Evolutionary conservation across 805 yeast species (phyloP), one percentile per base, ranked within the genome.

Genomic region (Nakazawaea pomicola): DNA sequence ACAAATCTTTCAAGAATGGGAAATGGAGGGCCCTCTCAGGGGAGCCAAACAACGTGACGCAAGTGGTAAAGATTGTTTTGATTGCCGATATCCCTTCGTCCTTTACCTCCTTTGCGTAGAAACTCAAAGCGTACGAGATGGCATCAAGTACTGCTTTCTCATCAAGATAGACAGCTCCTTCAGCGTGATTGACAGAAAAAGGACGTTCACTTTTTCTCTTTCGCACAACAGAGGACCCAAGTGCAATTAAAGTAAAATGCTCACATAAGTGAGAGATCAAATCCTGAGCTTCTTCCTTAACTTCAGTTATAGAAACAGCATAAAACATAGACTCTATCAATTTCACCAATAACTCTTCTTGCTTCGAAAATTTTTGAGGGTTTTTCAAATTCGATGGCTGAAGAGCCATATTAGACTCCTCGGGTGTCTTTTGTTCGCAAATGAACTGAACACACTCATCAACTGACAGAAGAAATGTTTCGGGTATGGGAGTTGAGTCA

Each of bases 241-340:
- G 71, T 48, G 89, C 86, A 7, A 88, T 64, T 44, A 93, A 64
- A 8, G 89, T 80, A 47, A 85, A 80, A 57, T 93, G 98, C 41
- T 79, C 82, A 20, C 91, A 75, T 6, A 91, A 57, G 37, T 85
- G 78, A 36, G 72, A 70, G 21, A 89, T 70, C 40, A 90, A 64
- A 5, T 46, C 55, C 19, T 64, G 59, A 0, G 96, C 95, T 29
- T 85, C 88, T 0, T 76, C 83, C 40, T 71, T 70, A 8, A 85
- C 64, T 39, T 84, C 93, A 0, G 80, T 80, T 31, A 89, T 71
- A 0, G 95, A 83, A 3, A 83, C 77, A 0, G 97, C 72, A 56
- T 74, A 81, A 58, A 88, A 88, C 5, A 90, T 52, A 0, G 86
- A 72, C 49, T 85, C 87, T 41, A 88, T 53, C 11, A 93, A 61